phyloP scores from a whole-genome alignment of 2,329 filamentous ascomycete genomes.

The Claviceps africana region DNA sequence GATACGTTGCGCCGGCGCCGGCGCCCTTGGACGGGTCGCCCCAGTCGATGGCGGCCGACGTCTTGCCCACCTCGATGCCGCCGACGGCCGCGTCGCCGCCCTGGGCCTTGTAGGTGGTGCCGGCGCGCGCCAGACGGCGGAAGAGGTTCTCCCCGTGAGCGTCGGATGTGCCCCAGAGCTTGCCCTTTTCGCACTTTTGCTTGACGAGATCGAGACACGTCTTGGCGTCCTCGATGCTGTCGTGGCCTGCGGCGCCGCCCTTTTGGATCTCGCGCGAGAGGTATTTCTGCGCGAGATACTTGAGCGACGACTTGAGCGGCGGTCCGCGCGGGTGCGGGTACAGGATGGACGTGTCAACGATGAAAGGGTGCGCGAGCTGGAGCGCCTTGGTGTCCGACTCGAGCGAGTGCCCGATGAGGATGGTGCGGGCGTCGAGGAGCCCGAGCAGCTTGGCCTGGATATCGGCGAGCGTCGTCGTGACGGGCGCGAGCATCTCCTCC shows the following conservation, averaged over 20 bases:
- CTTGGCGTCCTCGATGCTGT: constrained; percentile 83
- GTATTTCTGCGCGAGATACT: constrained; percentile 78
- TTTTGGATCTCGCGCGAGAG: constrained; percentile 80
- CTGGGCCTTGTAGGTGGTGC: constrained; percentile 47
- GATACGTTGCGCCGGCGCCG: constrained; percentile 40
- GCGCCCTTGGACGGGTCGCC: constrained; percentile 55
- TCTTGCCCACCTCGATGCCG: constrained; percentile 42
- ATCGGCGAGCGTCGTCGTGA: constrained; percentile 72
- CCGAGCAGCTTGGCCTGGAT: constrained; percentile 66
- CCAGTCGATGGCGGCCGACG: constrained; percentile 75
- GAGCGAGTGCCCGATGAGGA: constrained; percentile 68
- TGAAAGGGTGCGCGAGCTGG: constrained; percentile 77
- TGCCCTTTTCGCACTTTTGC: constrained; percentile 89
- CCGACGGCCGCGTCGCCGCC: constrained; percentile 43
- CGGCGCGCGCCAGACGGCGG: constrained; percentile 56
- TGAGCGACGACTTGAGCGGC: constrained; percentile 79
- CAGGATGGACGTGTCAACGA: constrained; percentile 81
- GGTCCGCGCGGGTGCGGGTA: constrained; percentile 84
- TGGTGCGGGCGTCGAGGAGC: constrained; percentile 57
- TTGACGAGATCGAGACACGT: constrained; percentile 88
- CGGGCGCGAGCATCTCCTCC: constrained; percentile 61
- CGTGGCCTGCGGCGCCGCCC: constrained; percentile 59
- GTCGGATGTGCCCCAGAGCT: constrained; percentile 69
- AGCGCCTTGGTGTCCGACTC: constrained; percentile 76
- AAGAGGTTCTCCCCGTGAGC: constrained; percentile 78